Conservation (phyloP, 106 monocot genomes). For the Phalaenopsis aphrodite region DNA sequence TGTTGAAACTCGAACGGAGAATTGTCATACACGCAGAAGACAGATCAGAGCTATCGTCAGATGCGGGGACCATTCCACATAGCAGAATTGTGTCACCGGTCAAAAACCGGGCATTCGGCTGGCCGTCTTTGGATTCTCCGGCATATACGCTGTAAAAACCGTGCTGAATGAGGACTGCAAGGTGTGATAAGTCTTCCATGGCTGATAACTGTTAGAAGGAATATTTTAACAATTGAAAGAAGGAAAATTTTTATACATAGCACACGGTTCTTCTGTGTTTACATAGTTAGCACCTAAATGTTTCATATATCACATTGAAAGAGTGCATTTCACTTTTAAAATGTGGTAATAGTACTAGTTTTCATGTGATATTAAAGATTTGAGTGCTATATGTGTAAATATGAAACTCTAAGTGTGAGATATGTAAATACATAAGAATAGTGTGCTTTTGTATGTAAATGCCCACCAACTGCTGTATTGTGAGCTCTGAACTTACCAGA, state of each 20-base stretch:
- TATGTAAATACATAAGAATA: no score
- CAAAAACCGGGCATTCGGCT: slow-evolving; percentile 8
- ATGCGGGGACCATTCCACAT: slow-evolving; percentile 4
- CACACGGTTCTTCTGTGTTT: no score
- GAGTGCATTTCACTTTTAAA: no score
- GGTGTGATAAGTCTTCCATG: slow-evolving; percentile 11
- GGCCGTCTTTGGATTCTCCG: slow-evolving; percentile 25
- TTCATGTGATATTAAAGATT: no score
- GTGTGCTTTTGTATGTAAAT: no score
- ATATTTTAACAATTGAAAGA: neutral
- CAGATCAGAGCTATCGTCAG: slow-evolving; percentile 5
- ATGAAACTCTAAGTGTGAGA: no score
- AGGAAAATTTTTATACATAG: neutral
- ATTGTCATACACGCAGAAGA: slow-evolving; percentile 23
- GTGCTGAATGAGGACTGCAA: slow-evolving; percentile 19
- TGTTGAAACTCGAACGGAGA: slow-evolving; percentile 14
- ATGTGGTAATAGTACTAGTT: no score
- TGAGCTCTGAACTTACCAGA: slow-evolving; percentile 10
- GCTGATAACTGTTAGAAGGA: slow-evolving; percentile 15
- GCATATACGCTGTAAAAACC: slow-evolving; percentile 28
- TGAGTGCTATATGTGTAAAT: no score
- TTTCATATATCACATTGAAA: no score
- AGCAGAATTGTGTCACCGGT: slow-evolving; percentile 21
- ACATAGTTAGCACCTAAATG: no score
- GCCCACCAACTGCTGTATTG: neutral